Conservation (phyloP, 305 asterid genomes). For the Salvia sclarea region DNA sequence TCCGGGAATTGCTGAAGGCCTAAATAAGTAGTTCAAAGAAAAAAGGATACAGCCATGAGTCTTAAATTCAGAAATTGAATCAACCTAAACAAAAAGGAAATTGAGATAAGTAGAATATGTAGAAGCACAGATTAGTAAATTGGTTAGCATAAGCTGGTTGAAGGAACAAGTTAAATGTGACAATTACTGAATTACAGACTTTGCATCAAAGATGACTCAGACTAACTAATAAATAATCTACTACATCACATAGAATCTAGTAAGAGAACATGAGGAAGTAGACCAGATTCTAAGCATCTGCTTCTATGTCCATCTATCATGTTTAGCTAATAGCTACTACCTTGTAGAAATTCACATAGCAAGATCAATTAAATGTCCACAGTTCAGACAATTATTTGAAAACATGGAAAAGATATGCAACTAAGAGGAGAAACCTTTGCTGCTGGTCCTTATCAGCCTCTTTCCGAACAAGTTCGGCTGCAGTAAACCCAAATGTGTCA, state of each 20-base stretch:
- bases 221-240: not conserved
- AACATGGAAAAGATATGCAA: not conserved
- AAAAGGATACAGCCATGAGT: not conserved
- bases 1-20: conserved; percentile 94
- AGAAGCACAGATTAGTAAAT: conserved; percentile 5
- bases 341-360: not conserved
- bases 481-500: conserved; percentile 92
- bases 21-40: conserved; percentile 30
- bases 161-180: not conserved
- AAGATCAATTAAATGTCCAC: conserved; percentile 2
- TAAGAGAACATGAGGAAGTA: not conserved
- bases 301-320: conserved; percentile 11
- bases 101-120: not conserved
- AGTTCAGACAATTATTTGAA: conserved; percentile 13
- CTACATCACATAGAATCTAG: not conserved
- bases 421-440: conserved; percentile 54
- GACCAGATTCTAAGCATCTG: conserved; percentile 5
- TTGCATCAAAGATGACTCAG: not conserved
- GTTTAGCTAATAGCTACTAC: not conserved
- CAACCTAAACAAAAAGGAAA: not conserved
- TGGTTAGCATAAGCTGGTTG: too few species aligned
- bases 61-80: conserved; percentile 9
- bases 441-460: conserved; percentile 84
- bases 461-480: conserved; percentile 81
- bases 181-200: not conserved